These are phyloP conservation scores for Coemansia sp. DNA, from an alignment of 192 early-diverging fungal genomes.

Conservation along the genomic window DNA sequence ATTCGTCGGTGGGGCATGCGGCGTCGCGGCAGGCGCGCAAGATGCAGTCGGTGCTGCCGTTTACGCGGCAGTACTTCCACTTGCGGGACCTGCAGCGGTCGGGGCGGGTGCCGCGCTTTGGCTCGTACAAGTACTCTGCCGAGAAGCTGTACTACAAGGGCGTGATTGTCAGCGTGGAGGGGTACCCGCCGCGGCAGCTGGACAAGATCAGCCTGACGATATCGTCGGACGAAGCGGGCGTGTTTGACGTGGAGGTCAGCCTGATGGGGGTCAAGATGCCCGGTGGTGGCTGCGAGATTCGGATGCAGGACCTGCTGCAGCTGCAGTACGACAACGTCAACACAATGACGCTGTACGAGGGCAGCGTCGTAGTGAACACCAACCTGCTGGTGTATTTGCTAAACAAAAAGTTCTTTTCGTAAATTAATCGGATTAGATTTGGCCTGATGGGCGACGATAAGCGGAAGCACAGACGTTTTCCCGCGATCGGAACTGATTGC, in stretches of 20 bases:
- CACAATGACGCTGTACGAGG: constrained; percentile 89
- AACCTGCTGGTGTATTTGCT: constrained; percentile 93
- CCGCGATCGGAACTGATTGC: no score
- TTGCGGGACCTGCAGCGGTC: constrained; percentile 77
- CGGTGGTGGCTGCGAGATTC: constrained; percentile 72
- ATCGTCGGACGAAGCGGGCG: constrained; percentile 86
- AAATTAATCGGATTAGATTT: constrained; percentile 2
- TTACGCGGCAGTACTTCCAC: constrained; percentile 96
- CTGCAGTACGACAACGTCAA: constrained; percentile 90
- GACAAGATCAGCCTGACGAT: constrained; percentile 86
- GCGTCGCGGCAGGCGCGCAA: constrained; percentile 53
- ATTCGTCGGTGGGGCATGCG: constrained; percentile 55
- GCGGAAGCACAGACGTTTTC: no score
- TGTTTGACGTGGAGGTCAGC: constrained; percentile 85
- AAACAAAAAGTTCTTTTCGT: constrained; percentile 89
- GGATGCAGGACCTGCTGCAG: constrained; percentile 91
- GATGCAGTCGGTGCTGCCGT: constrained; percentile 69
- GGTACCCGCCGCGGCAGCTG: constrained; percentile 80
- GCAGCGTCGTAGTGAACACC: constrained; percentile 90
- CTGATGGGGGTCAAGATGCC: constrained; percentile 68
- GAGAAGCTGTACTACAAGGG: constrained; percentile 90
- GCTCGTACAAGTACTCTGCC: constrained; percentile 98
- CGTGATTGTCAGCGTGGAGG: constrained; percentile 83
- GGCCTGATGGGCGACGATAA: background rate
- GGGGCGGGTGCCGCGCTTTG: constrained; percentile 90